Base-by-base conservation (phyloP, 148 eudicot genomes). In the Fagopyrum tataricum region DNA sequence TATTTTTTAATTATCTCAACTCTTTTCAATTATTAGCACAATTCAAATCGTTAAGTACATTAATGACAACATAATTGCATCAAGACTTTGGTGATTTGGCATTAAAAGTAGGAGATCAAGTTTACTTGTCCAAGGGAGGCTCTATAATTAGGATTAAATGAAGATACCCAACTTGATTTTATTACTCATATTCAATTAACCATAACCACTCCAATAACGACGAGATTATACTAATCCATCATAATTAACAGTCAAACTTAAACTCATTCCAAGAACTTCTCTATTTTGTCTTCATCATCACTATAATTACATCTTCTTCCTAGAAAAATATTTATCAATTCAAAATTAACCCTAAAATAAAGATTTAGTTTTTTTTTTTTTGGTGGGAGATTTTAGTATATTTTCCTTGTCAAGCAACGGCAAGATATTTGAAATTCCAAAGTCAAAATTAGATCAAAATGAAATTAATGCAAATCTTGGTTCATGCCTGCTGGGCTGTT, bases 101-200 rank as follows among this genome's bases (percentile, higher is more conserved):
- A n/a, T 47, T 58, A 76, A 44, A 76, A 39, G 61, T 70, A 14
- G 41, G 75, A 17, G 77, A 42, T 12, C 20, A 41, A 72, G n/a
- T 68, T n/a, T 75, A 37, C 5, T 52, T 58, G 47, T 76, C 80
- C 2, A 85, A 85, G 53, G 77, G 81, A 61, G 81, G 79, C 84
- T 79, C 55, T 58, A 78, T 73, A 73, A 83, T 78, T 43, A 83
- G 79, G 20, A 81, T 79, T 15, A 71, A 71, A 8, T 44, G 18
- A 1, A 79, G 74, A 1, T 2, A 4, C 15, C 40, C n/a, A 6
- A 64, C 44, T 61, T 37, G 20, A 62, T 62, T 26, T 59, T 23
- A 24, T 59, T 10, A 59, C 13, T 26, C 12, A 61, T 10, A 59
- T 26, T 26, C 12, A 61, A 61, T 24, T 24, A 61, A 61, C 67